Conservation (phyloP, 768 basidiomycete genomes). For the Suillus bovinus region DNA sequence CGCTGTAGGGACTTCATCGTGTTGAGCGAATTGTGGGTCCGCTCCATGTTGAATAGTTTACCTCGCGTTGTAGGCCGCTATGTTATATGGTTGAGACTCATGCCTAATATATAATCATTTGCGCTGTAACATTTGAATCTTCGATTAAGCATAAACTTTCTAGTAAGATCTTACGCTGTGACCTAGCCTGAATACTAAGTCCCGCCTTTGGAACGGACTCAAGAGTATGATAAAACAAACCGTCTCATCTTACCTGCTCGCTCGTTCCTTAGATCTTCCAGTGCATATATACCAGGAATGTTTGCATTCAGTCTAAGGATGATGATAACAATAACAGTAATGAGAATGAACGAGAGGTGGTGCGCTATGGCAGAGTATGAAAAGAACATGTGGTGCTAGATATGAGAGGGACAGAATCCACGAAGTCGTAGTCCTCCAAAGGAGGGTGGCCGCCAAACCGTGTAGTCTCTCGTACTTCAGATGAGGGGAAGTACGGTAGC, state of each 20-base stretch:
- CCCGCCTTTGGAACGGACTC: not conserved
- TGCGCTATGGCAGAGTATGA: not conserved
- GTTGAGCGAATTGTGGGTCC: constrained; percentile 2
- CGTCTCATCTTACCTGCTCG: not conserved
- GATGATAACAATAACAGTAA: not conserved
- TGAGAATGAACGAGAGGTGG: not conserved
- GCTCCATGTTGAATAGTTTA: constrained; percentile 4
- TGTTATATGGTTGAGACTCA: not conserved
- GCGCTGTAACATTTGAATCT: not conserved
- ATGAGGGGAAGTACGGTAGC: not conserved
- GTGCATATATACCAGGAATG: not conserved
- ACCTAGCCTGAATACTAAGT: not conserved
- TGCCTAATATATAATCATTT: not conserved
- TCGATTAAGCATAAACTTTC: not conserved
- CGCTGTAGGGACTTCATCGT: not conserved
- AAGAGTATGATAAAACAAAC: not conserved
- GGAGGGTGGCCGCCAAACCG: no score
- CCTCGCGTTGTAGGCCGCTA: constrained; percentile 3
- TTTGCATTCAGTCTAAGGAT: not conserved
- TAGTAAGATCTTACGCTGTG: not conserved
- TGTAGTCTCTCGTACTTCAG: not conserved
- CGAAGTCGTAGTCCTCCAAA: no score
- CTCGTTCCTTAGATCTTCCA: not conserved
- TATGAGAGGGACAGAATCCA: no score
- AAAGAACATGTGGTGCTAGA: not conserved